Base-by-base conservation (phyloP, 2,329 filamentous ascomycete genomes). In the Drechslerella stenobrocha region DNA sequence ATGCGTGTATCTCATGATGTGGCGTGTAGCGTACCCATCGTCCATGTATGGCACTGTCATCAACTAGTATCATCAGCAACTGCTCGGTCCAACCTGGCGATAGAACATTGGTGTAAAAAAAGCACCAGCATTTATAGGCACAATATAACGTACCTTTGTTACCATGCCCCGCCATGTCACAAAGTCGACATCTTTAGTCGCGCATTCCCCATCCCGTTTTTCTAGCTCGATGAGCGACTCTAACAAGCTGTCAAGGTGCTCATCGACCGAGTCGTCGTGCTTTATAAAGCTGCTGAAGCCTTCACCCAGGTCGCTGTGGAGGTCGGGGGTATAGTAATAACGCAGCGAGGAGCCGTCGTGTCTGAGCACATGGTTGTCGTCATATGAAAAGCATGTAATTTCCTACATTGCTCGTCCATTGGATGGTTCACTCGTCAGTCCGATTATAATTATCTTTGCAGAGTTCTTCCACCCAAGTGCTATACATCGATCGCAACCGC, bases 81-180 rank as follows among this genome's bases (percentile, higher is more conserved):
- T 18, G 26, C 18, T n/a, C n/a, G n/a, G n/a, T n/a, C n/a, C n/a
- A n/a, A n/a, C n/a, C n/a, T n/a, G n/a, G n/a, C n/a, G n/a, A n/a
- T n/a, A n/a, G n/a, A n/a, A n/a, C n/a, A n/a, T n/a, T n/a, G n/a
- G n/a, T n/a, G n/a, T n/a, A n/a, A n/a, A n/a, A n/a, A n/a, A n/a
- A n/a, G n/a, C n/a, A n/a, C n/a, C n/a, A n/a, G n/a, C n/a, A n/a
- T n/a, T n/a, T n/a, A n/a, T n/a, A n/a, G n/a, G n/a, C n/a, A n/a
- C n/a, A n/a, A 11, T 34, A 13, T 22, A n/a, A 15, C 77, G 53
- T 75, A 91, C 90, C 82, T 96, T 98, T 70, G 93, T 97, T 87
- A 98, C 91, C 90, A 97, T 96, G 34, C 93, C 93, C 73, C 93
- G 82, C 92, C 92, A 98, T 1, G 92, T 97, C 52, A 97, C 81